Base-by-base conservation (phyloP, 2,329 filamentous ascomycete species). In the Curvularia verruculosa region DNA sequence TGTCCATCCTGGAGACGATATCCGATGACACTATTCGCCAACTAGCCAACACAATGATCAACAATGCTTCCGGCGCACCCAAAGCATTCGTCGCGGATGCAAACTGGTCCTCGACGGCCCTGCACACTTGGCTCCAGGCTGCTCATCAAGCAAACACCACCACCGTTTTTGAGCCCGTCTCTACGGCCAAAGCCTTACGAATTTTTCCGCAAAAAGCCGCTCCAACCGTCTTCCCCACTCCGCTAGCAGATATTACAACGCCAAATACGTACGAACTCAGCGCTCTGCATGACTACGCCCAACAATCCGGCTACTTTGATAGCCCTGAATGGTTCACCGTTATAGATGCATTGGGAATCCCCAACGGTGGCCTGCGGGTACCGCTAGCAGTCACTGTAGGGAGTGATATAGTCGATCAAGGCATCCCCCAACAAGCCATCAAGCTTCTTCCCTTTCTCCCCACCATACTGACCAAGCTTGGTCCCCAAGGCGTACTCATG, bases 361-460 rank as follows among this genome's bases (percentile, higher is more conserved):
- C 84, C 3, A 84, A 84, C n/a, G 76, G 81, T 0, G 83, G 89
- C 3, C 89, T 91, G 1, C 82, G 91, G 49, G 87, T 92, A 26
- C 84, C 86, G 0, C 88, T 96, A 50, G 82, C 89, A 0, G 79
- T 83, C 4, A 80, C 92, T n/a, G 90, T 91, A 0, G 87, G 84
- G 1, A 69, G 78, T 0, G 81, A 82, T 2, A 80, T 97, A 50
- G 90, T 92, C 1, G 89, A 96, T 65, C 81, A 86, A 9, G 95
- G 94, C 1, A 85, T 96, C 12, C 92, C 94, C 0, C 89, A 96
- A 66, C 90, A 94, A 78, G 86, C 84, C 34, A 84, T 97, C 39
- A 91, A 95, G 68, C 84, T 99, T 19, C 83, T 97, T 1, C 95
- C 95, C 0, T 96, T 92, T 67, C 89, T 97, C 21, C 92, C 93